These are phyloP conservation scores for Thuja plicata DNA, from an alignment of 83 land plant species.

Conservation along the genomic window DNA sequence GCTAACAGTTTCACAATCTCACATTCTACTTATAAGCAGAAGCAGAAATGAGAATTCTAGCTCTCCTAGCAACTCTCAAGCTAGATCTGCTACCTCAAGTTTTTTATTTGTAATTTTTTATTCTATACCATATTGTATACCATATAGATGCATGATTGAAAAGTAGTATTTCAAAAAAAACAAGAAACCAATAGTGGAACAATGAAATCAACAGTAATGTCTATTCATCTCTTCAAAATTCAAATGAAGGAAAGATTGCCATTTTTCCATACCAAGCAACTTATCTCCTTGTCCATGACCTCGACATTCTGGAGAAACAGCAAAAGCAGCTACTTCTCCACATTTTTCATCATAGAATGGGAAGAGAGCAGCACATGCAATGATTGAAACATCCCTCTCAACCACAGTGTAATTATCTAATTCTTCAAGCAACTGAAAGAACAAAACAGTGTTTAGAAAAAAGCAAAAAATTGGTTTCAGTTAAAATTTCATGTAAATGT, in stretches of 20 bases:
- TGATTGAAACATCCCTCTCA: conserved; percentile 94
- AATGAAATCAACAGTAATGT: neutral
- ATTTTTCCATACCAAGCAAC: conserved; percentile 66
- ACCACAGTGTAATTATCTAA: conserved; percentile 78
- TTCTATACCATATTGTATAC: neutral
- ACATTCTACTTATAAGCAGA: neutral
- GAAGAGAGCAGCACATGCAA: conserved; percentile 92
- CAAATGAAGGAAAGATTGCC: neutral
- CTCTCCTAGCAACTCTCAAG: neutral
- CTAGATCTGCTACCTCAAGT: neutral
- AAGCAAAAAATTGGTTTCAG: neutral
- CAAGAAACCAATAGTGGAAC: neutral
- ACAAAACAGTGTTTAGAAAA: neutral
- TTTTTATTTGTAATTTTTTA: neutral
- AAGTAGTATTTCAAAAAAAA: neutral
- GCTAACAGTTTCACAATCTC: no score
- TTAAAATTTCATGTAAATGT: neutral
- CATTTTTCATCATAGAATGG: conserved; percentile 81
- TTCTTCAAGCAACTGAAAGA: conserved; percentile 58
- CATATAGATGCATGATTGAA: neutral
- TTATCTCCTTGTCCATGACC: conserved; percentile 96
- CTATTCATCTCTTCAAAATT: neutral
- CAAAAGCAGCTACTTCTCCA: conserved; percentile 93
- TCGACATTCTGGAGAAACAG: conserved; percentile 91
- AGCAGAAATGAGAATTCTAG: neutral